phyloP scores from a whole-genome alignment of 176 grass and related monocot species.

The Eleusine indica region DNA sequence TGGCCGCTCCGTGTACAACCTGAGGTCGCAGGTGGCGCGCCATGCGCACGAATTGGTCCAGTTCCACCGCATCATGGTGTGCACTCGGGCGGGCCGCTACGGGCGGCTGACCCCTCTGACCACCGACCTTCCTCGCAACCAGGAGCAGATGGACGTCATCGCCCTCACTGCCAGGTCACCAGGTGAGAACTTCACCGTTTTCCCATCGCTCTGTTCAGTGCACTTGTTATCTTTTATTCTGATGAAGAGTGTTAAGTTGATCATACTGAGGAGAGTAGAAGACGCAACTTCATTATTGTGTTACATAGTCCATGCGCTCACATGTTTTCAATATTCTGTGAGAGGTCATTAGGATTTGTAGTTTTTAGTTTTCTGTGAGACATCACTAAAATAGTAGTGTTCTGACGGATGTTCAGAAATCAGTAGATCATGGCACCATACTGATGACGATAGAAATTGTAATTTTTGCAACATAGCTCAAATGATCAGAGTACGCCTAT shows the following conservation, averaged over 20 bases:
- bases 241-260: background rate
- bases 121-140: conserved; percentile 21
- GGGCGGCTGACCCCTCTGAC: conserved; percentile 38
- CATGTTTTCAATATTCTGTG: background rate
- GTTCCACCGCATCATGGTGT: background rate
- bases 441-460: background rate
- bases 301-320: background rate
- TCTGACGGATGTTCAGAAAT: background rate
- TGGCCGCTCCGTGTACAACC: background rate
- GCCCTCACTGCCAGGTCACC: background rate
- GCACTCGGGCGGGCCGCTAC: conserved; percentile 7
- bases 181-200: conserved; percentile 16
- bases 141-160: background rate
- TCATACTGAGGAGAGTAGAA: background rate
- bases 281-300: background rate
- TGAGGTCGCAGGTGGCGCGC: background rate
- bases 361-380: background rate
- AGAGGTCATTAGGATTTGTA: background rate
- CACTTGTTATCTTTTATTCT: background rate
- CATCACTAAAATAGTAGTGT: background rate
- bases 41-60: background rate
- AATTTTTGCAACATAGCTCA: background rate
- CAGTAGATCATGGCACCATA: background rate
- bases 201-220: too few relatives aligned
- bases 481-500: background rate